These are phyloP conservation scores for Porosira glacialis DNA, from an alignment of 352 stramenopile genomes.

Conservation along the genomic window DNA sequence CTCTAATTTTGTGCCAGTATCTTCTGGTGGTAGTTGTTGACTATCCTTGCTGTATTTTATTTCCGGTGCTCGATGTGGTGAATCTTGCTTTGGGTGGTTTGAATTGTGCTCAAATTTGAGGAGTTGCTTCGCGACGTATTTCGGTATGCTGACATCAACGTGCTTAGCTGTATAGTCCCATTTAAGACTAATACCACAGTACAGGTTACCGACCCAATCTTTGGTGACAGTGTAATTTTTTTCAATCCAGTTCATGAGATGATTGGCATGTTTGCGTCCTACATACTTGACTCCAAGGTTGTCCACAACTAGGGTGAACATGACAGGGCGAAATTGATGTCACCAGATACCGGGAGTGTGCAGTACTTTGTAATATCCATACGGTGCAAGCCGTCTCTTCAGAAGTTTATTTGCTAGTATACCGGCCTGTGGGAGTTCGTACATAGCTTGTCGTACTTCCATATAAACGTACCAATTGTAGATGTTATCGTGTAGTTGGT, in stretches of 20 bases:
- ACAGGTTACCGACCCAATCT: conserved; percentile 27
- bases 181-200: conserved; percentile 32
- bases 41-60: not conserved
- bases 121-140: conserved; percentile 19
- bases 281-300: conserved; percentile 11
- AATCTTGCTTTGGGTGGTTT: conserved; percentile 7
- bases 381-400: not conserved
- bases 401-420: conserved; percentile 7
- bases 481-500: conserved; percentile 23
- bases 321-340: not conserved
- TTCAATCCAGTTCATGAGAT: conserved; percentile 7
- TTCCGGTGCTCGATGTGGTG: conserved; percentile 3
- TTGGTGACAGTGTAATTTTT: conserved; percentile 22
- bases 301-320: conserved; percentile 4
- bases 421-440: conserved; percentile 33
- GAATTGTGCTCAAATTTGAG: conserved; percentile 10
- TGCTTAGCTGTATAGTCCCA: conserved; percentile 38
- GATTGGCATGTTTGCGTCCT: conserved; percentile 1
- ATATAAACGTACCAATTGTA: conserved; percentile 22
- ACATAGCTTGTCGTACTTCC: conserved; percentile 27
- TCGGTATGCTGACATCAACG: conserved; percentile 28
- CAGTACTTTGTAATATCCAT: not conserved
- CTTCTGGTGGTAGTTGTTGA: not conserved
- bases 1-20: not conserved
- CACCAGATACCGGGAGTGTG: conserved; percentile 9